Base-by-base conservation (phyloP, 495 filamentous ascomycete species). In the Tuber brumale region DNA sequence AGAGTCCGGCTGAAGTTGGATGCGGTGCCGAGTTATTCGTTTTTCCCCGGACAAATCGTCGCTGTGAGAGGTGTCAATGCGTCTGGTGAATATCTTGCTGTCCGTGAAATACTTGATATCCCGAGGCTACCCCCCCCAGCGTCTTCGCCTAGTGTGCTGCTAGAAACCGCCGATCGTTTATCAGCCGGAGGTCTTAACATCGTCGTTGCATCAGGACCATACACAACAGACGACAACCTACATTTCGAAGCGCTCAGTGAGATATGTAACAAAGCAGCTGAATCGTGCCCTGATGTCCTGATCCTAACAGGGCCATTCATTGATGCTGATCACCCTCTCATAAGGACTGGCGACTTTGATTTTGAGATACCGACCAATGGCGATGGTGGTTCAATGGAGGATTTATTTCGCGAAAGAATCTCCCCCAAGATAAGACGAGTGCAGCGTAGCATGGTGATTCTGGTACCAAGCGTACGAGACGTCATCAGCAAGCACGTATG, bases 1-100 rank as follows among this genome's bases (percentile, higher is more conserved):
- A 89, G 95, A 74, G 88, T 97, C 37, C 93, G 93, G 6, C 85
- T 99, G 35, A 92, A 94, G 80, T 82, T 97, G 12, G 88, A 91
- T 76, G 86, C 88, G 0, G 78, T 97, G 1, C 84, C 86, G 3
- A 88, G 89, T 8, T 92, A 90, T 84, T 92, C 93, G 77, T 94
- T 98, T 86, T 97, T 99, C 84, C 94, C 95, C 0, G 95, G 95
- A 27, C 93, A 97, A 82, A 97, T 97, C 70, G 92, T 96, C 31
- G 95, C 94, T 14, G 85, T 97, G 23, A 87, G 88, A 51, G 95
- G 95, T 14, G 92, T 91, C 81, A 98, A 98, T 81, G 90, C 93
- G 9, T 92, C 92, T 23, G 95, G 95, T 7, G 88, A 91, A 37
- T 91, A 92, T 75, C 97, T 99, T 78, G 88, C 89, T 0, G 93